Evolutionary conservation across 1,284 basidiomycete genomes (phyloP).

Genomic region (Stygiomarasmius scandens): DNA sequence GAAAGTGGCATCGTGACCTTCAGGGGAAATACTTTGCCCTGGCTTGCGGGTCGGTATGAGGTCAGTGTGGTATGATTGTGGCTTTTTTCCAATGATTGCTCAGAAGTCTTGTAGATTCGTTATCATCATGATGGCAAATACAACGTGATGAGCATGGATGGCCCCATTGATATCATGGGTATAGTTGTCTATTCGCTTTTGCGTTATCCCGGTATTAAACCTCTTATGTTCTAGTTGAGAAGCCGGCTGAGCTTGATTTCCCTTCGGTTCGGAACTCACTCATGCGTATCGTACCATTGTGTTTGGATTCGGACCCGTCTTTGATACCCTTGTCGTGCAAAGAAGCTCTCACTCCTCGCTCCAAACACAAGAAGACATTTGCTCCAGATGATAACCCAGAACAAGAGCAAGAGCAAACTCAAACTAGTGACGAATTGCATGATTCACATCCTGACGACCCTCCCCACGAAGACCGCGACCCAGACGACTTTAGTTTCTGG

Average conservation of each 20-base stretch:
- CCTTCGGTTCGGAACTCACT: constrained; percentile 66
- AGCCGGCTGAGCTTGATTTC: constrained; percentile 64
- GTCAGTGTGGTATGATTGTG: constrained; percentile 41
- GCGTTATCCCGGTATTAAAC: constrained; percentile 13
- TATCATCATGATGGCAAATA: constrained; percentile 95
- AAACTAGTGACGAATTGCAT: constrained; percentile 20
- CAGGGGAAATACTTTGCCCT: constrained; percentile 79
- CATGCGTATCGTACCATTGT: constrained; percentile 80
- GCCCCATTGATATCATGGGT: constrained; percentile 89
- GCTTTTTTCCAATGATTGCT: constrained; percentile 10
- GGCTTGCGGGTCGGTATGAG: constrained; percentile 88
- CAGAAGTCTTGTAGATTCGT: constrained; percentile 50
- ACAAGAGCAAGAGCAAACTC: constrained; percentile 3
- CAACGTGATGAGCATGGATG: constrained; percentile 87
- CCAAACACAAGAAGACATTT: neutral
- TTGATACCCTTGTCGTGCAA: constrained; percentile 79
- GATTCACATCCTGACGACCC: neutral
- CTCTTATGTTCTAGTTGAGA: constrained; percentile 55
- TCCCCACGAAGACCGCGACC: constrained; percentile 53
- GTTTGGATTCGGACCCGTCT: constrained; percentile 83
- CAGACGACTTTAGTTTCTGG: constrained; percentile 96
- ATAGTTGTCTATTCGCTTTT: constrained; percentile 28
- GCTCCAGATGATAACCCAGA: neutral
- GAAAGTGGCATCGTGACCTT: constrained; percentile 78
- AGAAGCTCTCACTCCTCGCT: constrained; percentile 25